Evolutionary conservation across 1,139 yeast genomes (phyloP).

Genomic region (Blastobotrys capitulatus): DNA sequence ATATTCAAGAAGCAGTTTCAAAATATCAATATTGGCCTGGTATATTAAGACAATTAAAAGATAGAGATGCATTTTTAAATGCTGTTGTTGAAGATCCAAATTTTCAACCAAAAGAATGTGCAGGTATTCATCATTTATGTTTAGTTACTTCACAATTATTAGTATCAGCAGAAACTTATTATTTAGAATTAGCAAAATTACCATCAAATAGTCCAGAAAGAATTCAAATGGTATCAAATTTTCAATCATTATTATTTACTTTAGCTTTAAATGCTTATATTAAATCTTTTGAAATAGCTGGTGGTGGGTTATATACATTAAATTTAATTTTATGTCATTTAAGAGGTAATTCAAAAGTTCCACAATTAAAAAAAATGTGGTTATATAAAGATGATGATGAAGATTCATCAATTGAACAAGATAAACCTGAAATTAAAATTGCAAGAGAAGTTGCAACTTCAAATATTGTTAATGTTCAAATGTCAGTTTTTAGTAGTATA

Average conservation of each 20-base stretch:
- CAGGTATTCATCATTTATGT: not conserved
- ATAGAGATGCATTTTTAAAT: conserved; percentile 6
- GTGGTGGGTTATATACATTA: conserved; percentile 10
- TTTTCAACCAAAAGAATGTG: not conserved
- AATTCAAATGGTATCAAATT: not conserved
- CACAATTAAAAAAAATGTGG: not conserved
- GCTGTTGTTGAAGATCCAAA: not conserved
- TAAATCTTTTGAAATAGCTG: conserved; percentile 12
- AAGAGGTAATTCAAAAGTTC: not conserved
- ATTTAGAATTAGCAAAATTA: not conserved
- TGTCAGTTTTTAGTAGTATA: not conserved
- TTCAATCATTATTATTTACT: not conserved
- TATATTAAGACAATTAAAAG: not conserved
- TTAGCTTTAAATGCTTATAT: not conserved
- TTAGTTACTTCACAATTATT: not conserved
- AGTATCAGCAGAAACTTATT: not conserved
- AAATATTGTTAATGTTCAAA: not conserved
- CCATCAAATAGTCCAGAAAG: not conserved
- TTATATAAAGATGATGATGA: not conserved
- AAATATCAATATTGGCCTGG: not conserved
- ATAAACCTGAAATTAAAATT: not conserved
- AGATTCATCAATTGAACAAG: not conserved
- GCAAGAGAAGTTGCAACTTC: not conserved
- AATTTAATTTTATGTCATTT: conserved; percentile 3
- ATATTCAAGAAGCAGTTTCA: not conserved